Conservation (phyloP, 2,329 filamentous ascomycete genomes). For the Talaromyces albobiverticillius region DNA sequence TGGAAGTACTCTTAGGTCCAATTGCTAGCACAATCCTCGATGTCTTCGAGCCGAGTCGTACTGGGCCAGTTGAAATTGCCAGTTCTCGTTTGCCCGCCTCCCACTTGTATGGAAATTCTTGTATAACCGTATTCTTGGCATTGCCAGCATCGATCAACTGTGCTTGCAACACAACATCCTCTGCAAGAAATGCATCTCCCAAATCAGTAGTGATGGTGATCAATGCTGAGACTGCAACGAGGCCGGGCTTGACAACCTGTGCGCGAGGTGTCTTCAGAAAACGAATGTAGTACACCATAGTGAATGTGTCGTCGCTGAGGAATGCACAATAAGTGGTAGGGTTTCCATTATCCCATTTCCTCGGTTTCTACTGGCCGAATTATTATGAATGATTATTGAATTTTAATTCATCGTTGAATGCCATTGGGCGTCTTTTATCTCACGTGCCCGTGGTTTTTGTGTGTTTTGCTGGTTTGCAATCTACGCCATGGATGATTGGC, state of each 20-base stretch:
- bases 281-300: slow-evolving; percentile 62
- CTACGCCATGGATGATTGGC: no score
- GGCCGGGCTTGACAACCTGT: slow-evolving; percentile 40
- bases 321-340: no score
- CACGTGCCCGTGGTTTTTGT: no score
- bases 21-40: slow-evolving; percentile 27
- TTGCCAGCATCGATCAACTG: slow-evolving; percentile 20
- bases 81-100: slow-evolving; percentile 33
- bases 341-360: no score
- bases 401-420: no score
- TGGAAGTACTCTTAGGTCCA: slow-evolving; percentile 13
- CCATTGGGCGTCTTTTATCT: no score
- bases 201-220: slow-evolving; percentile 68
- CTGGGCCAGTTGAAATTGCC: slow-evolving; percentile 28
- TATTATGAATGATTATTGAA: no score
- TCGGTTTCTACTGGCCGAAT: no score
- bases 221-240: slow-evolving; percentile 47
- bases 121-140: slow-evolving; percentile 18
- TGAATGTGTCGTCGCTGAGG: not conserved
- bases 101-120: slow-evolving; percentile 28
- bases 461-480: no score
- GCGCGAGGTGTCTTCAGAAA: slow-evolving; percentile 63
- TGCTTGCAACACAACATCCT: slow-evolving; percentile 32
- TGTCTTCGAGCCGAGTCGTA: slow-evolving; percentile 22
- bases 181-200: slow-evolving; percentile 61